Percentiles rank a stretch among this genome's conserved stretches.
These are phyloP conservation scores for Ascochyta clinopodiicola DNA, from an alignment of 2,329 filamentous ascomycete genomes.

Conservation along the genomic window DNA sequence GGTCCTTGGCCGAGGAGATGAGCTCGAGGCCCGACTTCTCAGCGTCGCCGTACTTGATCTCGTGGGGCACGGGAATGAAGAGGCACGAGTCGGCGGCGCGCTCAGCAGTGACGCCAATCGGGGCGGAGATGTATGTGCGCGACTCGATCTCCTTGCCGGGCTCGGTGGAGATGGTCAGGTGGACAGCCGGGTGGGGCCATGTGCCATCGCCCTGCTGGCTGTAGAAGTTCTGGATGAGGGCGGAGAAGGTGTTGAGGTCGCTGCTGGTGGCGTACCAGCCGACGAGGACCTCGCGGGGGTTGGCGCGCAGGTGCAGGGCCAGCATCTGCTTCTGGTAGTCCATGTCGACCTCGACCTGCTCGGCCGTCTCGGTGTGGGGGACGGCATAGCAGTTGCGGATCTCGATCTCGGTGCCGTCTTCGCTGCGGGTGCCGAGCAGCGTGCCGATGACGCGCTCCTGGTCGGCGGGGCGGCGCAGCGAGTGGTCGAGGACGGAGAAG, in stretches of 20 bases:
- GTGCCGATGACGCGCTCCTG: constrained; percentile 97
- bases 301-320: constrained; percentile 88
- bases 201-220: constrained; percentile 95
- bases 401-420: constrained; percentile 96
- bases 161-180: constrained; percentile 91
- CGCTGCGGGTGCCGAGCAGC: constrained; percentile 87
- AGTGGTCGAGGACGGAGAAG: constrained; percentile 82
- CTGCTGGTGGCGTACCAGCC: constrained; percentile 98
- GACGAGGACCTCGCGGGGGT: constrained; percentile 90
- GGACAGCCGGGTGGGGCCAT: constrained; percentile 95
- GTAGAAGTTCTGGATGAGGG: constrained; percentile 99
- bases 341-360: constrained; percentile 99
- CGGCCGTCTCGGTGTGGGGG: constrained; percentile 96
- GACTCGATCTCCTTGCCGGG: constrained; percentile 88
- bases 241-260: constrained; percentile 97
- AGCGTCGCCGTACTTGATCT: constrained; percentile 85
- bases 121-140: constrained; percentile 92
- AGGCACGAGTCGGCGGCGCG: constrained; percentile 94
- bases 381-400: constrained; percentile 97
- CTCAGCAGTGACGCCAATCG: constrained; percentile 93
- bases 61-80: constrained; percentile 96
- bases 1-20: constrained; percentile 80
- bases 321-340: constrained; percentile 99
- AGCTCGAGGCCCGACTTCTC: constrained; percentile 81
- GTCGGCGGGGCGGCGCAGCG: constrained; percentile 87